These are phyloP conservation scores for Panicum hallii DNA, from an alignment of 202 grass and related monocot genomes.

Conservation along the genomic window DNA sequence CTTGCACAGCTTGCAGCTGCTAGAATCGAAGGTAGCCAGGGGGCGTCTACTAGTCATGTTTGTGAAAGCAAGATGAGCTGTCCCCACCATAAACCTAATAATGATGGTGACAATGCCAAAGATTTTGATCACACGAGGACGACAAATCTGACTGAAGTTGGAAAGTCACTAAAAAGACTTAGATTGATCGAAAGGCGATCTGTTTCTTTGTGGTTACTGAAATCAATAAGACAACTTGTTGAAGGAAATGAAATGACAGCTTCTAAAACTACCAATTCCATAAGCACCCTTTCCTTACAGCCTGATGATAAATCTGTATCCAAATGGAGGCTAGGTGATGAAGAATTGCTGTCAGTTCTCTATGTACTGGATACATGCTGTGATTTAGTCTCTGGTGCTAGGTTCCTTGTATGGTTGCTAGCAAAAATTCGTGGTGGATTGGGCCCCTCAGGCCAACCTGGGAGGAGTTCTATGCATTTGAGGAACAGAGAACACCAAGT, in stretches of 20 bases:
- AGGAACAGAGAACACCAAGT: slow-evolving; percentile 90
- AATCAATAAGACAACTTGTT: slow-evolving; percentile 79
- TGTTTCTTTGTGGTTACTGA: slow-evolving; percentile 91
- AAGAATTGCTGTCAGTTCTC: slow-evolving; percentile 85
- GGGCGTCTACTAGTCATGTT: slow-evolving; percentile 96
- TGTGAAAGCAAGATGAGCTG: slow-evolving; percentile 91
- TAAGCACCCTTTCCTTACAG: slow-evolving; percentile 54
- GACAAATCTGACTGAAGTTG: slow-evolving; percentile 70
- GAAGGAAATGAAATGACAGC: slow-evolving; percentile 76
- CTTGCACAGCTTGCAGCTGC: slow-evolving; percentile 89
- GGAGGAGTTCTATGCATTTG: slow-evolving; percentile 58
- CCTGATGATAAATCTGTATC: slow-evolving; percentile 59
- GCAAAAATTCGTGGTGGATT: slow-evolving; percentile 71
- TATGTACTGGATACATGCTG: slow-evolving; percentile 91
- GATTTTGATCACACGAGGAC: slow-evolving; percentile 62
- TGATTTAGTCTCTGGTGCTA: slow-evolving; percentile 83
- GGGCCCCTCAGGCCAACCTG: slow-evolving; percentile 53
- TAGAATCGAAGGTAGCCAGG: slow-evolving; percentile 93
- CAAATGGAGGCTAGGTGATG: slow-evolving; percentile 85
- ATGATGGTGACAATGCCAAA: slow-evolving; percentile 70
- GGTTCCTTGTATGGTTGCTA: slow-evolving; percentile 88
- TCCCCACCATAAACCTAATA: slow-evolving; percentile 80
- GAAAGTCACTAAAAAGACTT: slow-evolving; percentile 80
- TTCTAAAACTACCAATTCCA: slow-evolving; percentile 70
- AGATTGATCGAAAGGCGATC: slow-evolving; percentile 93